Percentiles rank a stretch among this genome's conserved stretches.
These are phyloP conservation scores for Didymella sp. DNA, from an alignment of 2,329 filamentous ascomycete genomes.

Conservation along the genomic window DNA sequence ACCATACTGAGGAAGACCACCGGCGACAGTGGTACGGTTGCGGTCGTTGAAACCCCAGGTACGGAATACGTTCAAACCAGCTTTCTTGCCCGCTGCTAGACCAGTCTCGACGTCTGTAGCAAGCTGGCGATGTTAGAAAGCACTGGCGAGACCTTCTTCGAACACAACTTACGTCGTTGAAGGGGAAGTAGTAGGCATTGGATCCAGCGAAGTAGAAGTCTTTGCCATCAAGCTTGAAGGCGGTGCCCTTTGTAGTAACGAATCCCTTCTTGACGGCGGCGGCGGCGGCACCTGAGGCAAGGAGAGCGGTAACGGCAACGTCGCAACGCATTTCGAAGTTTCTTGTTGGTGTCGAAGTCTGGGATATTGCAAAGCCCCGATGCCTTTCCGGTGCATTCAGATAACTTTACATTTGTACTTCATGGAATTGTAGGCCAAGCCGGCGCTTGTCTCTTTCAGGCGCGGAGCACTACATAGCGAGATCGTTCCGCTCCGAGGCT, in stretches of 20 bases:
- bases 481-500: slow-evolving; percentile 8
- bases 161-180: slow-evolving; percentile 54
- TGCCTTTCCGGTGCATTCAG: not conserved
- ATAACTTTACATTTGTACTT: slow-evolving; percentile 15
- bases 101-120: slow-evolving; percentile 58
- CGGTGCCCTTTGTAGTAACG: slow-evolving; percentile 58
- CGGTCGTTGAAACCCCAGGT: slow-evolving; percentile 67
- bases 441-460: slow-evolving; percentile 12
- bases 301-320: slow-evolving; percentile 23
- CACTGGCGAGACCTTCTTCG: not conserved
- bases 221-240: slow-evolving; percentile 62
- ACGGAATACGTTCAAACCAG: slow-evolving; percentile 61
- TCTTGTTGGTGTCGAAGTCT: not conserved
- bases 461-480: slow-evolving; percentile 15
- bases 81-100: slow-evolving; percentile 55
- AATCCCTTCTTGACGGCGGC: slow-evolving; percentile 49
- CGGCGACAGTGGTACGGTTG: slow-evolving; percentile 56
- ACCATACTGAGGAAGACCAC: slow-evolving; percentile 61
- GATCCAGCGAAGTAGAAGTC: slow-evolving; percentile 65
- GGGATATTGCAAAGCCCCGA: slow-evolving; percentile 3
- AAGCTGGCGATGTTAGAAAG: slow-evolving; percentile 44
- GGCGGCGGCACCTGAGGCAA: slow-evolving; percentile 27
- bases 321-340: slow-evolving; percentile 25
- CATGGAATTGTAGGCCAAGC: slow-evolving; percentile 12
- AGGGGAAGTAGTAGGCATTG: slow-evolving; percentile 65